Percentiles rank a stretch among this genome's conserved stretches.
These are phyloP conservation scores for Mentha longifolia DNA, from an alignment of 257 asterid species.

Conservation along the genomic window DNA sequence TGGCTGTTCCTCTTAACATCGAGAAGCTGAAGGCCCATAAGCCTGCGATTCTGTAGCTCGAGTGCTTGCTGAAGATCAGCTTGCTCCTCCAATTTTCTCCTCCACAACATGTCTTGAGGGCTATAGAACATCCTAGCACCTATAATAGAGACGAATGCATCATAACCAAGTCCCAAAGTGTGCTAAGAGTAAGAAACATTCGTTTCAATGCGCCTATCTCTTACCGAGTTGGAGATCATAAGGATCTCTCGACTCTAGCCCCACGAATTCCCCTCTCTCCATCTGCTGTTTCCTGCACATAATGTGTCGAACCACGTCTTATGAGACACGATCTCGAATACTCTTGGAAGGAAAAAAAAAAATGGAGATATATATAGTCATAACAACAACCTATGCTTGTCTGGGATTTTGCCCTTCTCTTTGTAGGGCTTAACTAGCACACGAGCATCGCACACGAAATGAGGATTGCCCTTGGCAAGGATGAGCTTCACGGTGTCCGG, in stretches of 20 bases:
- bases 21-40: slow-evolving; percentile 65
- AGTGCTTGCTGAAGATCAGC: slow-evolving; percentile 68
- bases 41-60: slow-evolving; percentile 65
- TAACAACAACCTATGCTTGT: slow-evolving; percentile 51
- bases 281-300: slow-evolving; percentile 56
- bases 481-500: slow-evolving; percentile 74
- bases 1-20: slow-evolving; percentile 64
- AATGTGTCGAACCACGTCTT: not conserved
- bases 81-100: slow-evolving; percentile 72
- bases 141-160: slow-evolving; percentile 4
- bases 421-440: slow-evolving; percentile 74
- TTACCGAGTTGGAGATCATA: slow-evolving; percentile 67
- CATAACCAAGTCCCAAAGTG: not conserved
- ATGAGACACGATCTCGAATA: not conserved
- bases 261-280: slow-evolving; percentile 66
- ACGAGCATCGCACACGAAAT: slow-evolving; percentile 78
- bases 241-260: slow-evolving; percentile 65
- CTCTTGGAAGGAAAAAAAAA: not conserved
- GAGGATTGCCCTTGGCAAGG: slow-evolving; percentile 80
- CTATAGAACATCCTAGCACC: slow-evolving; percentile 63
- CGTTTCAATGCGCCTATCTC: not conserved
- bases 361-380: not conserved
- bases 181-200: not conserved
- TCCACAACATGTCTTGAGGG: slow-evolving; percentile 61
- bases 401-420: slow-evolving; percentile 78